Evolutionary conservation across 768 basidiomycete genomes (phyloP).

Genomic region (Boletus rex-veris): DNA sequence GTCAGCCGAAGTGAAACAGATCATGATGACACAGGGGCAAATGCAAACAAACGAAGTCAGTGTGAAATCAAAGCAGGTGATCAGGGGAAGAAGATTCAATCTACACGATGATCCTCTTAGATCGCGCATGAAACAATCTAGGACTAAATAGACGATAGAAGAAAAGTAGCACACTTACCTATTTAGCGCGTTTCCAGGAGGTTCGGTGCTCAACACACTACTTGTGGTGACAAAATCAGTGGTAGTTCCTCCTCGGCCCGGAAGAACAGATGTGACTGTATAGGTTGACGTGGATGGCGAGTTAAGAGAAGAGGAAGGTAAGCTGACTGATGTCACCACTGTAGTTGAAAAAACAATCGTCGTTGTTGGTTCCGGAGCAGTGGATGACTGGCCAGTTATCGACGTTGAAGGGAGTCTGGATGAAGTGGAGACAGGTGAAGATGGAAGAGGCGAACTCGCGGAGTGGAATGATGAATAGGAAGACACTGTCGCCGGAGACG

Average conservation of each 20-base stretch:
- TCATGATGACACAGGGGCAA: slow-evolving; percentile 20
- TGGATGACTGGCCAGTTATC: not conserved
- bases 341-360: slow-evolving; percentile 17
- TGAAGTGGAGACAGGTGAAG: not conserved
- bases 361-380: slow-evolving; percentile 1
- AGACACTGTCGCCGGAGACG: not conserved
- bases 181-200: not conserved
- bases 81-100: slow-evolving; percentile 4
- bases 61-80: slow-evolving; percentile 2
- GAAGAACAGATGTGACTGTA: slow-evolving; percentile 17
- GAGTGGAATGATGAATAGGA: not conserved
- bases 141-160: not conserved
- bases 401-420: not conserved
- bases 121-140: slow-evolving; percentile 2
- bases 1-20: slow-evolving; percentile 16
- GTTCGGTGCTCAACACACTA: slow-evolving; percentile 22
- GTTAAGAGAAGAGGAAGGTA: not conserved
- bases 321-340: slow-evolving; percentile 2
- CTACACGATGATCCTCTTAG: slow-evolving; percentile 6
- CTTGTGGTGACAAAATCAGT: slow-evolving; percentile 22
- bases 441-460: not conserved
- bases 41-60: slow-evolving; percentile 5
- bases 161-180: slow-evolving; percentile 14
- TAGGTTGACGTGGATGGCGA: slow-evolving; percentile 17
- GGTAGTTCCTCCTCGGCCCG: slow-evolving; percentile 9